Conservation (phyloP, 305 asterid genomes). For the Stenogyne calaminthoides region DNA sequence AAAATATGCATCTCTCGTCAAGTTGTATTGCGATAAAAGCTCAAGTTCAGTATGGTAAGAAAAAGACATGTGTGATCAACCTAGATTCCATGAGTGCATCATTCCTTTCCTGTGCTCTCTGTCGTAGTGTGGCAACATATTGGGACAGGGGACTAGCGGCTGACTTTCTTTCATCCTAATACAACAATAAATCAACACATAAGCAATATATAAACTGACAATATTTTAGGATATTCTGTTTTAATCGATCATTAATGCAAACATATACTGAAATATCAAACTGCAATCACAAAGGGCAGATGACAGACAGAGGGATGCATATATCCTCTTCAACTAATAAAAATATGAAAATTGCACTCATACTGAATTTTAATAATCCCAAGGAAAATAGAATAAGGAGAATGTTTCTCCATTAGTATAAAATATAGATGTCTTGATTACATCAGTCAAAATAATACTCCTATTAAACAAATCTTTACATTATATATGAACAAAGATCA, state of each 20-base stretch:
- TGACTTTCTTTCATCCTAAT: conserved; percentile 60
- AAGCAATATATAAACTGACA: background rate
- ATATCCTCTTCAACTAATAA: background rate
- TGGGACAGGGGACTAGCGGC: conserved; percentile 71
- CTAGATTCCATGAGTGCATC: conserved; percentile 69
- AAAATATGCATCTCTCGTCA: conserved; percentile 17
- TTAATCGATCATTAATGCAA: background rate
- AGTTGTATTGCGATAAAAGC: background rate
- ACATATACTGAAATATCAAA: conserved; percentile 5
- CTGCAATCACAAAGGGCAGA: background rate
- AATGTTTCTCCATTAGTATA: background rate
- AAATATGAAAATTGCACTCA: background rate
- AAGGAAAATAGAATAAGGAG: background rate
- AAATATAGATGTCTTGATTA: background rate
- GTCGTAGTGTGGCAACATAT: conserved; percentile 58
- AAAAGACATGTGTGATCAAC: conserved; percentile 36
- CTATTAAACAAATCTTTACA: background rate
- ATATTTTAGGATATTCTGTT: background rate
- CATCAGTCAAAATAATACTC: background rate
- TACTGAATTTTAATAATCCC: background rate
- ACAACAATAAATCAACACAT: background rate
- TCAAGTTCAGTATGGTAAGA: background rate
- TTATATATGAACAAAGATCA: background rate
- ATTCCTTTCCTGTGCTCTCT: conserved; percentile 67
- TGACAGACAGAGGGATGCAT: background rate